Conservation (phyloP, 768 basidiomycete species). For the Termitomyces sp. region DNA sequence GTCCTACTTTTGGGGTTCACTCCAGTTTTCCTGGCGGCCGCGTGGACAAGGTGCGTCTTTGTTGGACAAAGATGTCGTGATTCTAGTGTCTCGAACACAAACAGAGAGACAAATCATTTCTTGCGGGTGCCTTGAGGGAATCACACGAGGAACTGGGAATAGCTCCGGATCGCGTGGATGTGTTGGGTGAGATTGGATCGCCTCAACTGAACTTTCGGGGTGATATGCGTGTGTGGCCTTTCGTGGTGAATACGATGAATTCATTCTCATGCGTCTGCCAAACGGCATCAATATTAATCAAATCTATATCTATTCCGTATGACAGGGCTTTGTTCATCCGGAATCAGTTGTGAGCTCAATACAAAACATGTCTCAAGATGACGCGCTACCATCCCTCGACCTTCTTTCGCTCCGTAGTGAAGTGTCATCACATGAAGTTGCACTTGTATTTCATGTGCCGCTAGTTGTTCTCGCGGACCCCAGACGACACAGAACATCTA, state of each 20-base stretch:
- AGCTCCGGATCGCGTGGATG: constrained; percentile 52
- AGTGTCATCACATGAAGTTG: constrained; percentile 63
- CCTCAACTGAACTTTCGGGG: constrained; percentile 56
- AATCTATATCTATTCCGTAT: constrained; percentile 1
- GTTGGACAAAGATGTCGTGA: neutral
- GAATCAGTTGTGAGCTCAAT: constrained; percentile 12
- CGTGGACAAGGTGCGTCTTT: constrained; percentile 52
- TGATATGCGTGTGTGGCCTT: constrained; percentile 69
- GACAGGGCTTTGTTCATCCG: constrained; percentile 39
- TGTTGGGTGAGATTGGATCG: constrained; percentile 64
- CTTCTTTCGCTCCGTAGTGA: constrained; percentile 41
- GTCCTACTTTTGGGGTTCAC: neutral
- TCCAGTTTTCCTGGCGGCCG: constrained; percentile 74
- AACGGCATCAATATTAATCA: constrained; percentile 7
- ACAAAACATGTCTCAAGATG: constrained; percentile 28
- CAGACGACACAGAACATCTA: constrained; percentile 42
- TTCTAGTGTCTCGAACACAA: constrained; percentile 5
- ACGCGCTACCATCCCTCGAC: constrained; percentile 59
- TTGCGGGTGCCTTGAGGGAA: constrained; percentile 65
- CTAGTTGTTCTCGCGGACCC: constrained; percentile 47
- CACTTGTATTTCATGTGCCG: constrained; percentile 69
- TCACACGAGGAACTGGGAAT: constrained; percentile 74
- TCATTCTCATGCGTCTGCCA: neutral
- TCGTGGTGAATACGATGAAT: constrained; percentile 51
- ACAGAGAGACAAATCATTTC: constrained; percentile 50